Percentiles rank a stretch among this genome's conserved stretches.
Evolutionary conservation across 176 grass and related monocot genomes (phyloP).

Genomic region (Oryza australiensis): DNA sequence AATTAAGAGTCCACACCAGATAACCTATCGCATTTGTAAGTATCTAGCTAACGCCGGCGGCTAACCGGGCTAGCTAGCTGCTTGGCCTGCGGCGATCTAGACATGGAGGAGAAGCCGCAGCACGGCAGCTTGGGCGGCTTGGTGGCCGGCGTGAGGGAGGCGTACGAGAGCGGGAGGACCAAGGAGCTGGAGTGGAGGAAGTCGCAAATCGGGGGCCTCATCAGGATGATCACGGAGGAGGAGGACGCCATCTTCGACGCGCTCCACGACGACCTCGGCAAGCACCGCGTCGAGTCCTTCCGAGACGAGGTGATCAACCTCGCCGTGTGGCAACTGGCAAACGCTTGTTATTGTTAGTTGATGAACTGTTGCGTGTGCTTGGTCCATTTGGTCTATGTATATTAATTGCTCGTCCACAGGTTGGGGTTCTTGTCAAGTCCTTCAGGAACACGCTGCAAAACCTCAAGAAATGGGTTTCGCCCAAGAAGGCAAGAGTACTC

Average conservation of each 20-base stretch:
- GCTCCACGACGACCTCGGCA: conserved; percentile 65
- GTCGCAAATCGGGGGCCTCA: conserved; percentile 57
- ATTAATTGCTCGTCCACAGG: conserved; percentile 14
- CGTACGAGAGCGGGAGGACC: conserved; percentile 57
- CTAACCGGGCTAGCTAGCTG: too few relatives aligned
- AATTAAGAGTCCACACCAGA: too few relatives aligned
- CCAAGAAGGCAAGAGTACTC: conserved; percentile 44
- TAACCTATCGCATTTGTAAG: too few relatives aligned
- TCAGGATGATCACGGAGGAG: conserved; percentile 53
- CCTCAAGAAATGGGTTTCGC: conserved; percentile 65
- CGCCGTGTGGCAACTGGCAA: not conserved
- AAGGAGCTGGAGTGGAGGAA: conserved; percentile 54
- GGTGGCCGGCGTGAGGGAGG: conserved; percentile 38
- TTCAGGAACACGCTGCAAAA: conserved; percentile 43
- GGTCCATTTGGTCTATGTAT: not conserved
- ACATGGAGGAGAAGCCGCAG: not conserved
- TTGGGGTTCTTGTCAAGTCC: conserved; percentile 53
- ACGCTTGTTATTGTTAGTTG: not conserved
- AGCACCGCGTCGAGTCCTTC: conserved; percentile 62
- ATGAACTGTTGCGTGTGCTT: not conserved
- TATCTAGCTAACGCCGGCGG: too few relatives aligned
- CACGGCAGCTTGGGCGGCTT: not conserved
- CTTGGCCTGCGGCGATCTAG: too few relatives aligned
- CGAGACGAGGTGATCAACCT: conserved; percentile 50
- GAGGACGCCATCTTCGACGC: conserved; percentile 63